Conservation (phyloP, 208 protist genomes). For the Wallacemonas sp. region DNA sequence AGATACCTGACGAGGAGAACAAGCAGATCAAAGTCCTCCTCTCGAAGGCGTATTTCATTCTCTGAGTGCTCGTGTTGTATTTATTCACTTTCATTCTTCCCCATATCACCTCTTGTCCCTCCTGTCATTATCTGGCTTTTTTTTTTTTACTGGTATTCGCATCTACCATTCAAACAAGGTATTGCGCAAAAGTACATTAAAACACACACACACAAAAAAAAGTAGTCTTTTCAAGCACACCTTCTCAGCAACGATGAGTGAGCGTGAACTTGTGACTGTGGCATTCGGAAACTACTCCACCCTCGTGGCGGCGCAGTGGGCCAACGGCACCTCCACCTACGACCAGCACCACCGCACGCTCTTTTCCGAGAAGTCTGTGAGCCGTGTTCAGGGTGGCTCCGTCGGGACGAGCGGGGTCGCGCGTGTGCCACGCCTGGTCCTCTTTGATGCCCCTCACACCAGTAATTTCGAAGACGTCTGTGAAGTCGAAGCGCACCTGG, state of each 20-base stretch:
- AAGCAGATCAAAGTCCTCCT: too few relatives aligned
- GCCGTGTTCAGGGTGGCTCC: slow-evolving; percentile 35
- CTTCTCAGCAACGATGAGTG: slow-evolving; percentile 7
- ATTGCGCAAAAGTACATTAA: neutral
- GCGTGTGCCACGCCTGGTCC: slow-evolving; percentile 65
- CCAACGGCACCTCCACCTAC: slow-evolving; percentile 74
- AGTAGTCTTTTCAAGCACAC: neutral
- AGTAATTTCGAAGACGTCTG: slow-evolving; percentile 42
- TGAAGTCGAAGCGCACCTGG: neutral
- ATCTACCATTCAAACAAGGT: too few relatives aligned
- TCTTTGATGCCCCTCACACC: slow-evolving; percentile 77
- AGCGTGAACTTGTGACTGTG: slow-evolving; percentile 75
- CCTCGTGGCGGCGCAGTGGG: slow-evolving; percentile 86
- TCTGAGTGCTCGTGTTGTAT: too few relatives aligned
- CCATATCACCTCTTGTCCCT: too few relatives aligned
- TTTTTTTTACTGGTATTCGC: too few relatives aligned
- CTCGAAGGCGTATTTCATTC: too few relatives aligned
- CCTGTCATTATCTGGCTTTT: too few relatives aligned
- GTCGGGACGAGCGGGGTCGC: slow-evolving; percentile 4
- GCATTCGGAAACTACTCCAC: slow-evolving; percentile 86
- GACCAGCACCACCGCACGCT: slow-evolving; percentile 70
- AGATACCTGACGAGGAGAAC: too few relatives aligned
- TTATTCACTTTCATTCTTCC: too few relatives aligned
- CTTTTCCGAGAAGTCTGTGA: slow-evolving; percentile 45
- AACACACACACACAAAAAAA: neutral